A percentile compares a stretch with the other conserved stretches of the same genome.
phyloP scores from a whole-genome alignment of 306 rosid species.

The Hippophae tibetana region DNA sequence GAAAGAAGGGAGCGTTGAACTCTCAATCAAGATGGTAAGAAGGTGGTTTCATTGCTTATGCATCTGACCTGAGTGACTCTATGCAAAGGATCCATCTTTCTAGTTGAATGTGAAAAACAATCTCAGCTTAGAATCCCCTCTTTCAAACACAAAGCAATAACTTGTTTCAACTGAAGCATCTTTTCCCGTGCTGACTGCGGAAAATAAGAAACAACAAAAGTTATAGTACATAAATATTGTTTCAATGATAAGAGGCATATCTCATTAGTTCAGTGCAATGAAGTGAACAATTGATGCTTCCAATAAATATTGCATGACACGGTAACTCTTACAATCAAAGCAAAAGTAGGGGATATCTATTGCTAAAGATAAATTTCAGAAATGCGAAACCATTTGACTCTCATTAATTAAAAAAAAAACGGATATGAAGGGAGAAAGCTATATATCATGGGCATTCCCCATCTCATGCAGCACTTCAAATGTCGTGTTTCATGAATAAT shows the following conservation, averaged over 20 bases:
- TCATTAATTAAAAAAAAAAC: no score
- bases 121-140: conserved; percentile 41
- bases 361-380: neutral
- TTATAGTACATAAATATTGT: conserved; percentile 1
- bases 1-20: conserved; percentile 1
- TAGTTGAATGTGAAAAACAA: conserved; percentile 19
- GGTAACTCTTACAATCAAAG: neutral
- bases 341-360: neutral
- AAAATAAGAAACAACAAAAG: conserved; percentile 11
- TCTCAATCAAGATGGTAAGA: neutral
- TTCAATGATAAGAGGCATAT: conserved; percentile 1
- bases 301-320: neutral
- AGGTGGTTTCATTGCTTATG: neutral
- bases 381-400: no score
- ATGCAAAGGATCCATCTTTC: conserved; percentile 14
- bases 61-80: conserved; percentile 7
- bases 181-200: conserved; percentile 66
- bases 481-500: no score
- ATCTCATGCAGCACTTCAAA: no score
- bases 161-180: conserved; percentile 63
- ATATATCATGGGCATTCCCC: no score
- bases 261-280: neutral
- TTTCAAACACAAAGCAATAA: conserved; percentile 60
- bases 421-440: no score
- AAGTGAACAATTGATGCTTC: neutral